Conservation (phyloP, 257 asterid species). For the Pogostemon cablin region DNA sequence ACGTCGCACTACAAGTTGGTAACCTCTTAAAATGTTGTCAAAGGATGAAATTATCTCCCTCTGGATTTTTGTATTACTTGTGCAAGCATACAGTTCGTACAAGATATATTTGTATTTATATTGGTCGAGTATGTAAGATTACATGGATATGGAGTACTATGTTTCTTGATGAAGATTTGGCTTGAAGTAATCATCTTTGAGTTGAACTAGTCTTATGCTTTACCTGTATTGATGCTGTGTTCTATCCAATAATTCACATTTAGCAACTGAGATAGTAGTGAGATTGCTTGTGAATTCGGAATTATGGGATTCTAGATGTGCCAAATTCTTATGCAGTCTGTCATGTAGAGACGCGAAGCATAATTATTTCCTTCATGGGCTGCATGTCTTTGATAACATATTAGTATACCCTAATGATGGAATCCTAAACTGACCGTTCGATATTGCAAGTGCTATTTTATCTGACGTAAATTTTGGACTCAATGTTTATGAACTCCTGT, state of each 20-base stretch:
- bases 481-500: neutral
- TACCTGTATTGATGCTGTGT: neutral
- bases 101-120: neutral
- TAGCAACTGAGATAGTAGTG: neutral
- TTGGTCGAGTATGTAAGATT: neutral
- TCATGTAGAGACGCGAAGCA: neutral
- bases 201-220: constrained; percentile 8
- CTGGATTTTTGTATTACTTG: neutral
- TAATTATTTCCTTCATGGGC: neutral
- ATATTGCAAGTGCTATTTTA: neutral
- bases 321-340: neutral
- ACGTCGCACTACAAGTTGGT: neutral
- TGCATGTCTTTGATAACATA: constrained; percentile 10
- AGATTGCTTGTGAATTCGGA: constrained; percentile 14
- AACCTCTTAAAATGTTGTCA: neutral
- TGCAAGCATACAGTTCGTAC: neutral
- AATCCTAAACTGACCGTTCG: constrained; percentile 2
- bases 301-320: neutral
- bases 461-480: neutral
- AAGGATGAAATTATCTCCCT: neutral
- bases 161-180: neutral
- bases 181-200: neutral
- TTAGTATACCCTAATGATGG: neutral
- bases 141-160: neutral
- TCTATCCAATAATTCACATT: neutral